phyloP scores from a whole-genome alignment of 2,329 filamentous ascomycete species.

The Penicillium sp. region DNA sequence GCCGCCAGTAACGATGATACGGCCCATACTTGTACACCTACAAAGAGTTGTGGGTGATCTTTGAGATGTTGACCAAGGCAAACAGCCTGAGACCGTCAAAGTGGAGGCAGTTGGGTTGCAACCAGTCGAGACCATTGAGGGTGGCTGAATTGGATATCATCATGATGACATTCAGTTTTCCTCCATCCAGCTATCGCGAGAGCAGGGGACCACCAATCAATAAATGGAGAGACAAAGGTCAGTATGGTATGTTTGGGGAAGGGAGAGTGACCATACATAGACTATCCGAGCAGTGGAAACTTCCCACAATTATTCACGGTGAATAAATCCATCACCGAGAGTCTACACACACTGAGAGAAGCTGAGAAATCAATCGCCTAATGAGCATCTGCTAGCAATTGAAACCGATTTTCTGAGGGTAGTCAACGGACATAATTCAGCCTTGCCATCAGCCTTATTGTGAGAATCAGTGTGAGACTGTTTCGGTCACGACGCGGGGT shows the following conservation, averaged over 20 bases:
- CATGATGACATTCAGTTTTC: conserved; percentile 23
- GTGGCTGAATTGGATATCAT: conserved; percentile 19
- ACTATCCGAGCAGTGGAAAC: background rate
- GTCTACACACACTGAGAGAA: no score
- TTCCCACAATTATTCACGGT: background rate
- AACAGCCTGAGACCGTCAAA: background rate
- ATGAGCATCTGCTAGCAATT: no score
- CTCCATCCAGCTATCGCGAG: background rate
- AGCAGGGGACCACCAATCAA: background rate
- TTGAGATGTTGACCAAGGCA: background rate
- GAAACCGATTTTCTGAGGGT: no score
- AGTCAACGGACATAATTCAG: no score
- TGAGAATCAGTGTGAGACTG: no score
- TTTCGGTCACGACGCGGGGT: no score
- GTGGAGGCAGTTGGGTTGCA: background rate
- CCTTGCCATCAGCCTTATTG: no score
- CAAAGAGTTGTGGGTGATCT: background rate
- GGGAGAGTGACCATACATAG: background rate
- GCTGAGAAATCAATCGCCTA: no score
- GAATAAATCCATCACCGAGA: background rate
- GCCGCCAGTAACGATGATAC: conserved; percentile 58
- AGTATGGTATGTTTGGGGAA: background rate
- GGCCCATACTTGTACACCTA: conserved; percentile 41
- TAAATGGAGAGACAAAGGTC: background rate
- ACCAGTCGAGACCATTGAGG: background rate